These are phyloP conservation scores for Knufia petricola DNA, from an alignment of 2,329 filamentous ascomycete species.

Conservation along the genomic window DNA sequence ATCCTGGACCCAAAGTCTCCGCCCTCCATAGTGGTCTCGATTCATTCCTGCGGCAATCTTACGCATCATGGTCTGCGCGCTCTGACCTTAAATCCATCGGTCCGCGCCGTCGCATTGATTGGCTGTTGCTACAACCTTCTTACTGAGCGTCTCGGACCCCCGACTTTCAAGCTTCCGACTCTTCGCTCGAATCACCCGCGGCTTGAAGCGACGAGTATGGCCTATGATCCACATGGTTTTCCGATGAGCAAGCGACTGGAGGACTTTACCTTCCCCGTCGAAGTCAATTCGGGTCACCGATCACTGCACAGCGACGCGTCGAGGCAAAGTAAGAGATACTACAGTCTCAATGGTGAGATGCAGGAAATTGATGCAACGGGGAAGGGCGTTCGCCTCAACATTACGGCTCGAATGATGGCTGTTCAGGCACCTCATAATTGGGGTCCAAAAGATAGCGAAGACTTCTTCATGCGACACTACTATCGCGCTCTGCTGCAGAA, in stretches of 20 bases:
- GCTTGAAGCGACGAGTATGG: slow-evolving; percentile 56
- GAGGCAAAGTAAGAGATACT: neutral
- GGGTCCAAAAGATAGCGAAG: slow-evolving; percentile 68
- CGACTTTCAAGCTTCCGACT: slow-evolving; percentile 73
- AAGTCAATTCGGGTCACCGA: neutral
- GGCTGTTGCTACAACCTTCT: slow-evolving; percentile 97
- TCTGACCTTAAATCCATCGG: slow-evolving; percentile 69
- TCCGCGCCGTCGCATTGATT: slow-evolving; percentile 86
- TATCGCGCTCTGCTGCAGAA: slow-evolving; percentile 84
- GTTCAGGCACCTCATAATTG: slow-evolving; percentile 93
- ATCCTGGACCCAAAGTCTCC: slow-evolving; percentile 26
- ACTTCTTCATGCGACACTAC: slow-evolving; percentile 87
- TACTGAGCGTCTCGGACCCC: slow-evolving; percentile 78
- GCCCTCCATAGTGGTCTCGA: slow-evolving; percentile 68
- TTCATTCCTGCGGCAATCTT: slow-evolving; percentile 97
- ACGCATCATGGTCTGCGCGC: slow-evolving; percentile 88
- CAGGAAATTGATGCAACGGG: slow-evolving; percentile 1
- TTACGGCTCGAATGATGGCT: slow-evolving; percentile 96
- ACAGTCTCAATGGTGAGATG: neutral
- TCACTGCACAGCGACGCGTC: neutral
- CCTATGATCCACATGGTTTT: slow-evolving; percentile 83
- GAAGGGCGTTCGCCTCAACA: slow-evolving; percentile 70
- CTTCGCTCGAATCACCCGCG: slow-evolving; percentile 66
- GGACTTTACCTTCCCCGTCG: slow-evolving; percentile 38
- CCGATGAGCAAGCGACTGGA: slow-evolving; percentile 72